Evolutionary conservation across 1,139 yeast genomes (phyloP).

Genomic region (Hyphopichia wangnamkhiaoensis): DNA sequence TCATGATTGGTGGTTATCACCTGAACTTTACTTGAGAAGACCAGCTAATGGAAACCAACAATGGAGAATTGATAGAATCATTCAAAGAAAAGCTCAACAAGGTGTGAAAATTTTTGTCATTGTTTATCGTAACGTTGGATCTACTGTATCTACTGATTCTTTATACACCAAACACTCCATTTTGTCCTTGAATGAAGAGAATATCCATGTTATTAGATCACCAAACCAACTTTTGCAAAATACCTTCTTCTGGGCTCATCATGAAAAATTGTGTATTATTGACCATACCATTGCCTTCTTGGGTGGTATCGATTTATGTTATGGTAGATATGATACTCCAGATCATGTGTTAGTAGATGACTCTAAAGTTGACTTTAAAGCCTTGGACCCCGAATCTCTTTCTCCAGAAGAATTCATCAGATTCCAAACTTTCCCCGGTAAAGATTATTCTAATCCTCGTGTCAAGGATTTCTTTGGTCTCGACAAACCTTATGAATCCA

Average conservation of each 20-base stretch:
- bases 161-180: constrained; percentile 92
- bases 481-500: constrained; percentile 85
- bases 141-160: constrained; percentile 92
- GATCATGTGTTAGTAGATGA: constrained; percentile 92
- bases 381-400: constrained; percentile 29
- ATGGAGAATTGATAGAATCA: constrained; percentile 85
- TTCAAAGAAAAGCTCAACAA: constrained; percentile 87
- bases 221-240: constrained; percentile 95
- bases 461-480: constrained; percentile 81
- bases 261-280: constrained; percentile 84
- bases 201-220: constrained; percentile 87
- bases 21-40: constrained; percentile 87
- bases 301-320: constrained; percentile 96
- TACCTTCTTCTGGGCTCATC: constrained; percentile 98
- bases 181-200: constrained; percentile 75
- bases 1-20: constrained; percentile 99
- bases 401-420: constrained; percentile 37
- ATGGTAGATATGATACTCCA: constrained; percentile 94
- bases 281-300: constrained; percentile 89
- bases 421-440: constrained; percentile 89
- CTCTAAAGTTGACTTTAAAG: constrained; percentile 40
- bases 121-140: constrained; percentile 92
- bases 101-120: constrained; percentile 94
- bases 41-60: constrained; percentile 96
- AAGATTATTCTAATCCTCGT: constrained; percentile 95